Evolutionary conservation across 1,139 yeast genomes (phyloP), one percentile per base, ranked within the genome.

Genomic region (Scheffersomyces lignicola): DNA sequence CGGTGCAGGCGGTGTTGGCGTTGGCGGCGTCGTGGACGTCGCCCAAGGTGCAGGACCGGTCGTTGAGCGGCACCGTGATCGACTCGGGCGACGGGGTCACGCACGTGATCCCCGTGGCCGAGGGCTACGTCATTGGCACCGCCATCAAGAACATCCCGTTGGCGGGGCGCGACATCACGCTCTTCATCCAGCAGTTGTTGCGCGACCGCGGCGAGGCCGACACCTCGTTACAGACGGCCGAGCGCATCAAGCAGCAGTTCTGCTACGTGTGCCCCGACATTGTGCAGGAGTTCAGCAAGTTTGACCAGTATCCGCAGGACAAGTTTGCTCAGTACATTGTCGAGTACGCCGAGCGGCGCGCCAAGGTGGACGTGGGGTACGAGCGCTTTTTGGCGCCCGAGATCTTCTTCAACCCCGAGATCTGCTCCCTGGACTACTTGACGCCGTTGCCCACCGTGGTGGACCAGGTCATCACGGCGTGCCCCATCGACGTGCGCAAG

Each of bases 1-100:
- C 98, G 4, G 99, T 92, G 8, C 99, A 92, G 67, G 99, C 99
- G 0, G 98, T 92, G 33, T 74, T 92, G 48, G 99, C 99, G 1
- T 75, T 92, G 51, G 99, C 99, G 5, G 98, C 98, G 2, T 89
- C 97, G 7, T 92, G 99, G 99, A 92, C 98, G 7, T 87, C 96
- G 8, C 81, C 95, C 22, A 92, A 92, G 60, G 97, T 89, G 24
- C 83, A 83, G 42, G 98, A 92, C 55, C 80, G 97, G 62, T 88
- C 97, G 1, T 73, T 92, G 51, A 92, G 98, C 11, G 99, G 99
- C 61, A 92, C 98, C 0, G 99, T 92, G 41, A 90, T 92, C 53
- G 98, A 92, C 60, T 84, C 95, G 5, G 98, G 96, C 63, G 96
- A 88, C 55, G 96, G 96, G 69, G 96, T 92, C 3, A 92, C 99